Evolutionary conservation across 1,284 basidiomycete genomes (phyloP).

Genomic region (Anthracocystis walkeri): DNA sequence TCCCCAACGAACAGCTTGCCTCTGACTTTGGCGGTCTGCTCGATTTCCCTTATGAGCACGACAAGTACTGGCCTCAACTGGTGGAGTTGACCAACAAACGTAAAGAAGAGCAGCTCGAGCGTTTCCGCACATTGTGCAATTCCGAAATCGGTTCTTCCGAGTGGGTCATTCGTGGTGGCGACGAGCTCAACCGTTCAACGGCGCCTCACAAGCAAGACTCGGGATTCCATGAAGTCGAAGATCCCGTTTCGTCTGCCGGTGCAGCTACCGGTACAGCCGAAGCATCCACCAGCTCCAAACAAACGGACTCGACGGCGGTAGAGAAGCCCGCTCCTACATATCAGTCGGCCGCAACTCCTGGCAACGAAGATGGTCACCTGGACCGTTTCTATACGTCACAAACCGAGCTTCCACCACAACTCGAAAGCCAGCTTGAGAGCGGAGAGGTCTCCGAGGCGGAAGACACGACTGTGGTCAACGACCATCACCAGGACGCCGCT

Average conservation of each 20-base stretch:
- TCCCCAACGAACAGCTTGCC: constrained; percentile 56
- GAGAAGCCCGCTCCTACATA: constrained; percentile 23
- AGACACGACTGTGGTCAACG: constrained; percentile 27
- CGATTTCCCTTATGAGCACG: constrained; percentile 76
- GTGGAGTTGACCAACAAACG: constrained; percentile 74
- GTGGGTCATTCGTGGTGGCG: constrained; percentile 69
- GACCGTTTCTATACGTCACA: constrained; percentile 50
- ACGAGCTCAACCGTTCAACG: constrained; percentile 34
- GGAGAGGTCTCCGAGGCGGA: constrained; percentile 17
- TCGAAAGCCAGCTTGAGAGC: constrained; percentile 16
- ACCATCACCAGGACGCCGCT: constrained; percentile 2
- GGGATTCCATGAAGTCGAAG: constrained; percentile 27
- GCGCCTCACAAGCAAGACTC: constrained; percentile 43
- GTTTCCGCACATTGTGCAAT: constrained; percentile 71
- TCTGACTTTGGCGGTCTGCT: constrained; percentile 61
- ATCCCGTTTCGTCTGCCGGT: background rate
- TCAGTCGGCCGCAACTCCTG: constrained; percentile 6
- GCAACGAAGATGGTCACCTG: constrained; percentile 22
- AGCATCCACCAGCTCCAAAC: too few species aligned
- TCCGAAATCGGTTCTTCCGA: constrained; percentile 67
- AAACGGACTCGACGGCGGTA: constrained; percentile 4
- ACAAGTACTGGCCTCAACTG: constrained; percentile 79
- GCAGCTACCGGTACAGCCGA: constrained; percentile 3
- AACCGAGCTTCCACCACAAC: constrained; percentile 32
- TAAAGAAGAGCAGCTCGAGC: constrained; percentile 73